Percentiles rank a stretch among this genome's conserved stretches.
These are phyloP conservation scores for Chenopodium berlandieri DNA, from an alignment of 148 eudicot genomes.

Conservation along the genomic window DNA sequence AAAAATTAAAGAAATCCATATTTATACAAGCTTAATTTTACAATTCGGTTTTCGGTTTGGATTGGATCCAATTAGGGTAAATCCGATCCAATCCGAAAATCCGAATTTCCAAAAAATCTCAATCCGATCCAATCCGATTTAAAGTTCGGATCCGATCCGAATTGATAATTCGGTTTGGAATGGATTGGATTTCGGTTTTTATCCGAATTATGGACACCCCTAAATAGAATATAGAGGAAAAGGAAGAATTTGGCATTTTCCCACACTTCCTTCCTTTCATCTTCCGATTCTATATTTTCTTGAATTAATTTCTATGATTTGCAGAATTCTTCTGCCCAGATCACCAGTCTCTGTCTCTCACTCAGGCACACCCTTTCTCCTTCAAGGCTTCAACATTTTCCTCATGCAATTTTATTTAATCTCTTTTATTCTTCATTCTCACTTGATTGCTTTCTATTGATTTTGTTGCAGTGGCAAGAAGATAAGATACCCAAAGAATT, in stretches of 20 bases:
- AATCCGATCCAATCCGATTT: too few relatives aligned
- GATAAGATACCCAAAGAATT: background rate
- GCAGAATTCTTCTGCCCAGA: background rate
- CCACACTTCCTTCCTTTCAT: background rate
- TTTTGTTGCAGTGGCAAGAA: slow-evolving; percentile 17
- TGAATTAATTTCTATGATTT: background rate
- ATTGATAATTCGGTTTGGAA: too few relatives aligned
- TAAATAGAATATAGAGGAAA: background rate
- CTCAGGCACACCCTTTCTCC: slow-evolving; percentile 8
- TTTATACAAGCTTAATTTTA: too few relatives aligned
- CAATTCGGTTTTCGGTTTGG: too few relatives aligned
- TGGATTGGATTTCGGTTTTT: too few relatives aligned
- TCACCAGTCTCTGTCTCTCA: background rate
- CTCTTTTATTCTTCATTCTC: background rate
- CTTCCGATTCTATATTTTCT: background rate
- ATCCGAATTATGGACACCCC: too few relatives aligned
- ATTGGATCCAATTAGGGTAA: too few relatives aligned
- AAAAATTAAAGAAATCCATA: too few relatives aligned
- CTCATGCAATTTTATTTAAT: background rate
- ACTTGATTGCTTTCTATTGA: background rate
- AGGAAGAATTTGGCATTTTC: slow-evolving; percentile 11
- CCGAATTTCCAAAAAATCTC: too few relatives aligned
- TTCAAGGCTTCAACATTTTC: background rate
- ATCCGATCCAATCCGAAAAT: too few relatives aligned
- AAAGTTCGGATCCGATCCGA: too few relatives aligned